phyloP scores from a whole-genome alignment of 2,329 filamentous ascomycete species.

The Sarocladium brachiariae region DNA sequence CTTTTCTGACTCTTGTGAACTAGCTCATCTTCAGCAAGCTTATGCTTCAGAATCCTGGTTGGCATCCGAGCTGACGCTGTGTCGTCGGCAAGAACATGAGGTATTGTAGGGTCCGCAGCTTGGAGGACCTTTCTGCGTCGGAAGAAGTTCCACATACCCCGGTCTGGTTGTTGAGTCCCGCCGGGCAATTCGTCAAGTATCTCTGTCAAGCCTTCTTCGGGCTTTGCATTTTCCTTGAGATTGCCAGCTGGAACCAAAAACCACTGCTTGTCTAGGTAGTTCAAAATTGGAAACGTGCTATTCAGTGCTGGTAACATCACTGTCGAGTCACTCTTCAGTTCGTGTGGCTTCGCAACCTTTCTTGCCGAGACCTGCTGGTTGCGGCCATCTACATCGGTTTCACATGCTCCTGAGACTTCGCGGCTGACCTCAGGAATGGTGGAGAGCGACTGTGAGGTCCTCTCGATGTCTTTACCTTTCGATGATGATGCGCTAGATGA shows the following conservation, averaged over 20 bases:
- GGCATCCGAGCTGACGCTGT: background rate
- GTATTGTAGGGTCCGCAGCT: background rate
- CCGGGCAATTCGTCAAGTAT: background rate
- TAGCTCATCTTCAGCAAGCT: background rate
- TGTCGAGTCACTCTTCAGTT: background rate
- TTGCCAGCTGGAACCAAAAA: background rate
- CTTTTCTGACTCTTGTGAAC: background rate
- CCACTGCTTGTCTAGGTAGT: slow-evolving; percentile 4
- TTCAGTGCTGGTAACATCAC: background rate
- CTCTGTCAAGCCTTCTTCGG: background rate
- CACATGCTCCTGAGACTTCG: background rate
- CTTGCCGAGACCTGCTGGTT: background rate
- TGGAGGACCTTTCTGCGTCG: background rate
- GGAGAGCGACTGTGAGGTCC: background rate
- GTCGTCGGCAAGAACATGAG: background rate
- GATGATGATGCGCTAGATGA: background rate
- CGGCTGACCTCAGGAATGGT: slow-evolving; percentile 5
- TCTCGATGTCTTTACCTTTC: slow-evolving; percentile 1
- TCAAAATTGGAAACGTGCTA: background rate
- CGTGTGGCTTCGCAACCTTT: background rate
- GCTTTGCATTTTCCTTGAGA: slow-evolving; percentile 2
- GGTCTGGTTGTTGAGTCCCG: background rate
- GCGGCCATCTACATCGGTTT: background rate
- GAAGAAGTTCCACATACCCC: background rate
- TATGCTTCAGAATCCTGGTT: background rate